Percentiles rank a stretch among this genome's conserved stretches.
These are phyloP conservation scores for Aspergillus neoniger DNA, from an alignment of 2,329 filamentous ascomycete species.

Conservation along the genomic window DNA sequence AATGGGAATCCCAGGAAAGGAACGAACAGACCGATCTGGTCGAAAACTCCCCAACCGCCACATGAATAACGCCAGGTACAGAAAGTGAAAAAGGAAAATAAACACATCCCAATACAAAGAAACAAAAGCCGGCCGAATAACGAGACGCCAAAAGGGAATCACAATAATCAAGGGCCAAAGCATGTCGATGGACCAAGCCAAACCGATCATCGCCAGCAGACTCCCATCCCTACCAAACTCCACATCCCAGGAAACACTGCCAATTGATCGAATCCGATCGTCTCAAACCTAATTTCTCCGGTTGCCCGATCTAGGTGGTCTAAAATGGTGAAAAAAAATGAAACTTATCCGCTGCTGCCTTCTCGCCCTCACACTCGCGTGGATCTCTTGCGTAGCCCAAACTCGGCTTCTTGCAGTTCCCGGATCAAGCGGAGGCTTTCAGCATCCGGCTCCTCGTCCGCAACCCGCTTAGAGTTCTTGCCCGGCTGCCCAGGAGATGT, in stretches of 20 bases:
- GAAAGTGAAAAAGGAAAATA: neutral
- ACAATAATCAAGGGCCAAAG: slow-evolving; percentile 5
- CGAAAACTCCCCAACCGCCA: neutral
- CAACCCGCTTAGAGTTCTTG: slow-evolving; percentile 31
- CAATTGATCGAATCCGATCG: slow-evolving; percentile 7
- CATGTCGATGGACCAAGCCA: slow-evolving; percentile 1
- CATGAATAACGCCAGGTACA: neutral
- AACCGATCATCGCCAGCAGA: slow-evolving; percentile 18
- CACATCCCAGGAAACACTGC: slow-evolving; percentile 17
- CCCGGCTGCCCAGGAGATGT: slow-evolving; percentile 31
- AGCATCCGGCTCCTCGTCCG: slow-evolving; percentile 40
- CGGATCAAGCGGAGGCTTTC: slow-evolving; percentile 48
- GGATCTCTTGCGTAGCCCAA: slow-evolving; percentile 43
- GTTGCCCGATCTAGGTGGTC: slow-evolving; percentile 19
- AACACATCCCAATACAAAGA: neutral
- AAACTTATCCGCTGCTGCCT: slow-evolving; percentile 2
- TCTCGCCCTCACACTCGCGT: slow-evolving; percentile 19
- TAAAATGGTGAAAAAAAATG: slow-evolving; percentile 5
- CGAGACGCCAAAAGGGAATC: slow-evolving; percentile 4
- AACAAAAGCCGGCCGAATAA: neutral
- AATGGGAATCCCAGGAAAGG: slow-evolving; percentile 2
- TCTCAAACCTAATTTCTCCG: slow-evolving; percentile 8
- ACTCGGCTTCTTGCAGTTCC: slow-evolving; percentile 49
- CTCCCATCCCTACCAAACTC: slow-evolving; percentile 22
- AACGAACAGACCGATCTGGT: neutral